Evolutionary conservation across 257 asterid species (phyloP), one percentile per base, ranked within the genome.

Genomic region (Paraleonurus japonicus): DNA sequence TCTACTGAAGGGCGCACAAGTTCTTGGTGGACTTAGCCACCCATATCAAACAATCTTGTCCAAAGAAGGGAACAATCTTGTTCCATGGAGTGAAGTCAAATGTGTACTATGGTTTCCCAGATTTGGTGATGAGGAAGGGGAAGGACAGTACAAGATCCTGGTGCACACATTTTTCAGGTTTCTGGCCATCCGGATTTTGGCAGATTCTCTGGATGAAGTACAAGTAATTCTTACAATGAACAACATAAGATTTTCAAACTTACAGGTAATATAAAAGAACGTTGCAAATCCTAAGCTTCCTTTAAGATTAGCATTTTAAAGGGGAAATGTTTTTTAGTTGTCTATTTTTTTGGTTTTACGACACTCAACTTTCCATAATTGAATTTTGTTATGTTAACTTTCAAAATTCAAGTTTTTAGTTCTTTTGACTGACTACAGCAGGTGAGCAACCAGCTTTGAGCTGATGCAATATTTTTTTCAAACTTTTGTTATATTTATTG

Each of bases 61-160:
- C 69, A 73, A 50, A 16, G 81, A 71, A 20, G 79, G 80, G 53
- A 76, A 73, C 53, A 58, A 71, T 37, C 12, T 32, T 24, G 78
- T 89, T 22, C 93, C 92, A 2, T 95, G 99, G 99, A 63, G 43
- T 39, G 79, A 85, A 32, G 85, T 89, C 62, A 85, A 77, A 75
- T 92, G 98, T 60, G 76, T 87, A 17, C 82, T 91, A 53, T 95
- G 99, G 99, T 88, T 89, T 75, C 98, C 99, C 19, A 87, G 74
- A 74, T 80, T 87, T 72, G 86, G 74, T 35, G 13, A 58, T 61
- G 96, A 71, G 65, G 6, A 70, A 69, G 79, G 76, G 65, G 95
- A 85, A 60, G 83, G 39, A 47, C 81, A 77, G 63, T 80, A 79
- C 61, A 88, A 78, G 80, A 55, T 67, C 17, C 35, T 63, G 61